Evolutionary conservation across 306 rosid genomes (phyloP).

Genomic region (Fragaria vesca): DNA sequence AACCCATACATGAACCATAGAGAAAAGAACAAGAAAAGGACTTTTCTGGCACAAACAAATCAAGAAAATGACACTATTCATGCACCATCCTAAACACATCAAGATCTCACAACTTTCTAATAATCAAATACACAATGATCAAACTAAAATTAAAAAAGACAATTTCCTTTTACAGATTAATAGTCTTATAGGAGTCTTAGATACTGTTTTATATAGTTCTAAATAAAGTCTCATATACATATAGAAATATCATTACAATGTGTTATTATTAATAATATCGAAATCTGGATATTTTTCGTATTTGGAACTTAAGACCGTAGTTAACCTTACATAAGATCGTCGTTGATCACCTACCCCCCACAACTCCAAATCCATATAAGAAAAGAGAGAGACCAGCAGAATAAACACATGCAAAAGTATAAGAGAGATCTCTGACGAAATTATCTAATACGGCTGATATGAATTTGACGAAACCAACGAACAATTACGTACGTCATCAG

Average conservation of each 20-base stretch:
- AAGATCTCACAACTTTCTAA: not conserved
- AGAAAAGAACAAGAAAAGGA: not conserved
- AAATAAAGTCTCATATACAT: not conserved
- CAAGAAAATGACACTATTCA: not conserved
- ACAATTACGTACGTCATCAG: not conserved
- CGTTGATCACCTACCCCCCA: too few species aligned
- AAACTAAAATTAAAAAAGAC: not conserved
- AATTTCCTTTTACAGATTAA: not conserved
- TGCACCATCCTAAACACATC: not conserved
- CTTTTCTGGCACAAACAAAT: not conserved
- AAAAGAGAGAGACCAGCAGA: too few species aligned
- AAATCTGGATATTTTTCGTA: too few species aligned
- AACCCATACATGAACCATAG: not conserved
- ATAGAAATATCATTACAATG: not conserved
- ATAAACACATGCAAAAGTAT: too few species aligned
- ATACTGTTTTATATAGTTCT: not conserved
- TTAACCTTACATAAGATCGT: too few species aligned
- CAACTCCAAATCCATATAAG: too few species aligned
- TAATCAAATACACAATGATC: not conserved
- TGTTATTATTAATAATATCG: too few species aligned
- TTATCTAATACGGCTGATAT: too few species aligned
- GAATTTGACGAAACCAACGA: not conserved
- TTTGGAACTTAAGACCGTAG: too few species aligned
- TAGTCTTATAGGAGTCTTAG: not conserved
- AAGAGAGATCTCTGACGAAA: too few species aligned